Percentiles rank a stretch among this genome's conserved stretches.
These are phyloP conservation scores for Gossypium schwendimanii DNA, from an alignment of 441 rosid species.

Conservation along the genomic window DNA sequence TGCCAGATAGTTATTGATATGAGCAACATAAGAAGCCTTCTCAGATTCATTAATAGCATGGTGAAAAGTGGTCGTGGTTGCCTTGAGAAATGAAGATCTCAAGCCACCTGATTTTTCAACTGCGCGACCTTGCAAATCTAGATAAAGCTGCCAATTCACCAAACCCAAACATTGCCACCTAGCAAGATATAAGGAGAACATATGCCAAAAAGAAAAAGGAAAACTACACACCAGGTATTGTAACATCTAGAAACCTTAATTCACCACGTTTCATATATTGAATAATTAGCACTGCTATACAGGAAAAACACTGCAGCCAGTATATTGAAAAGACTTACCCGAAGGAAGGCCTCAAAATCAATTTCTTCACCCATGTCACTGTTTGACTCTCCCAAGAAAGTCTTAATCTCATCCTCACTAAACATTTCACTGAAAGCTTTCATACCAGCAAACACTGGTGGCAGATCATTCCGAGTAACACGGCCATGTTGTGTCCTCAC, in stretches of 20 bases:
- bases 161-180: neutral
- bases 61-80: conserved; percentile 81
- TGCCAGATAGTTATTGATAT: conserved; percentile 66
- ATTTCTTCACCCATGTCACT: conserved; percentile 48
- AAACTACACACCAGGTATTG: neutral
- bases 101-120: conserved; percentile 54
- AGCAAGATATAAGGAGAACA: neutral
- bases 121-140: conserved; percentile 68
- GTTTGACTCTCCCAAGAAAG: conserved; percentile 42
- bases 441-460: conserved; percentile 55
- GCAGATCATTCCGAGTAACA: conserved; percentile 62
- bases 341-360: conserved; percentile 82
- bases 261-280: neutral
- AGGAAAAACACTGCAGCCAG: neutral
- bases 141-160: conserved; percentile 46
- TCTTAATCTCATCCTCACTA: conserved; percentile 60
- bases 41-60: conserved; percentile 84
- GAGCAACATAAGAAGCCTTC: conserved; percentile 85
- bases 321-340: conserved; percentile 42
- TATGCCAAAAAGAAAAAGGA: neutral
- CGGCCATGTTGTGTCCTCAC: conserved; percentile 44
- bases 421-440: conserved; percentile 56
- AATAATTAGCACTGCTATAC: neutral
- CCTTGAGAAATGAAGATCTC: conserved; percentile 70
- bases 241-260: neutral